Conservation (phyloP, 495 filamentous ascomycete species). For the Annulohypoxylon maeteangense region DNA sequence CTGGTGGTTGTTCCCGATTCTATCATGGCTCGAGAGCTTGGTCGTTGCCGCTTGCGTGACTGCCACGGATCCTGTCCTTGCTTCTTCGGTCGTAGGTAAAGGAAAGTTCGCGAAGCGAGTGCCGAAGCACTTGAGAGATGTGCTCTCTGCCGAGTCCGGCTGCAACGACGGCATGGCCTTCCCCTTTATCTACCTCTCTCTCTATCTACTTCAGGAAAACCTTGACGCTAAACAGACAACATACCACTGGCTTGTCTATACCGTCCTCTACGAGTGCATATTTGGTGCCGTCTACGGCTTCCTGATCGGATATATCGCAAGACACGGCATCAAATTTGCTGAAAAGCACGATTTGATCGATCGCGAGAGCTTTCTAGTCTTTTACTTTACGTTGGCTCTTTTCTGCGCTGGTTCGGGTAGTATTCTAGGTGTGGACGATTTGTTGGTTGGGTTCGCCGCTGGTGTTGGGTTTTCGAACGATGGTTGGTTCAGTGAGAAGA, state of each 20-base stretch:
- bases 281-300: constrained; percentile 93
- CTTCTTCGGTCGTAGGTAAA: constrained; percentile 97
- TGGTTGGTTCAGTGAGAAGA: constrained; percentile 98
- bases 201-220: constrained; percentile 87
- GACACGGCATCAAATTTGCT: constrained; percentile 90
- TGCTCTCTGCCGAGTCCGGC: constrained; percentile 96
- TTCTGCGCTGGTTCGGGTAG: constrained; percentile 97
- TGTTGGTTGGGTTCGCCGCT: constrained; percentile 94
- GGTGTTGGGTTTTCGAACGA: constrained; percentile 99
- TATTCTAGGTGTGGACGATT: constrained; percentile 90
- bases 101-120: constrained; percentile 98
- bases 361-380: constrained; percentile 96
- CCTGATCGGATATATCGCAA: constrained; percentile 83
- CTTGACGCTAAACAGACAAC: constrained; percentile 74
- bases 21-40: constrained; percentile 90
- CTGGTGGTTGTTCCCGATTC: constrained; percentile 88
- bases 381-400: constrained; percentile 96
- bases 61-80: constrained; percentile 96
- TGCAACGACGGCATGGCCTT: constrained; percentile 99
- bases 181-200: constrained; percentile 92
- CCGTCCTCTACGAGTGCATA: constrained; percentile 95
- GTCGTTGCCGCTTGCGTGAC: constrained; percentile 92
- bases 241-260: constrained; percentile 88
- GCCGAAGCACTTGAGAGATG: constrained; percentile 94
- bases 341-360: constrained; percentile 90